phyloP scores from a whole-genome alignment of 139 green algal species.

The Coelastrella sp. region DNA sequence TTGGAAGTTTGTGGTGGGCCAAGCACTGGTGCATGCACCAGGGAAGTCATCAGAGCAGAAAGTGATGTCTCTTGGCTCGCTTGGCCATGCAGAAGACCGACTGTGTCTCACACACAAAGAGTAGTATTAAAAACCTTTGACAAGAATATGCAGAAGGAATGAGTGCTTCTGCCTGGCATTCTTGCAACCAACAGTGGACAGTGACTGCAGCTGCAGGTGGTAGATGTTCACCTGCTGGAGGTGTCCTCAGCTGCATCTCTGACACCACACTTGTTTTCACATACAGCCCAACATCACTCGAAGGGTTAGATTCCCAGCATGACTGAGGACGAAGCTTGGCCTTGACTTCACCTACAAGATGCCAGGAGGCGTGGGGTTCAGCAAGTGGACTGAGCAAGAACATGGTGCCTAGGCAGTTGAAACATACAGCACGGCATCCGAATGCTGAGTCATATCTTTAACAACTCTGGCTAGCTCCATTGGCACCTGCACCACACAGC shows the following conservation, averaged over 20 bases:
- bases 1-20: no score
- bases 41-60: no score
- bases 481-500: background rate
- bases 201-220: background rate
- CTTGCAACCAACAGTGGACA: background rate
- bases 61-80: no score
- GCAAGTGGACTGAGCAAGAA: background rate
- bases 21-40: no score
- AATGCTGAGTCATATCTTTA: background rate
- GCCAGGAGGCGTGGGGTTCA: background rate
- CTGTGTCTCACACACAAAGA: no score
- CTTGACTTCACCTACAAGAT: slow-evolving; percentile 7
- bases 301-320: background rate
- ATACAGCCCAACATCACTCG: slow-evolving; percentile 31
- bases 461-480: background rate
- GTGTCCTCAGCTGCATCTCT: background rate
- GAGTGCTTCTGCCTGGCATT: background rate
- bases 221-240: background rate
- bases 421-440: background rate
- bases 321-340: background rate
- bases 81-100: no score
- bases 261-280: background rate
- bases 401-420: background rate
- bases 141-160: background rate
- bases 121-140: no score